Evolutionary conservation across 1,284 basidiomycete species (phyloP), one percentile per base, ranked within the genome.

Genomic region (Cutaneotrichosporon daszewskae): DNA sequence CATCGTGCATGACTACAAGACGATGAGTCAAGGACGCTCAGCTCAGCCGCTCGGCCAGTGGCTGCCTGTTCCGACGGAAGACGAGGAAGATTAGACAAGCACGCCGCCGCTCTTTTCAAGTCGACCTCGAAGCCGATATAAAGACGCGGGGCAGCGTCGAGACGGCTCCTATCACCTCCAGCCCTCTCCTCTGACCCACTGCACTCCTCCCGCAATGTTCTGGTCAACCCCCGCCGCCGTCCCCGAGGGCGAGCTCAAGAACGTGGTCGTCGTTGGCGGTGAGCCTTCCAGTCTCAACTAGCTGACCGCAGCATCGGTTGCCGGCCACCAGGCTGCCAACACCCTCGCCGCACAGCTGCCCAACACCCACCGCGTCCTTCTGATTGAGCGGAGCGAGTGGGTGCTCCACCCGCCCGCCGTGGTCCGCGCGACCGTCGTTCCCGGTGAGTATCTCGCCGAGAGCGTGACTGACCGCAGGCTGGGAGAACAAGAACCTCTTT

Each of bases 371-470:
- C 64, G 73, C 5, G 54, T 75, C 41, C 54, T 75, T 6, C 54
- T 75, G 5, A 65, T 75, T 48, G 74, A 75, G 42, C 61, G 67
- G 7, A 53, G 60, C 23, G 62, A 62, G 10, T 68, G 58, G 26
- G 57, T 60, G 1, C 71, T 63, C 46, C 72, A 64, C 59, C 55
- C 66, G 2, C 59, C 72, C 31, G 63, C 60, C 3, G 52, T 60
- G 10, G 60, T 74, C 11, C 58, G 74, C 37, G 72, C 68, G 3
- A 42, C 67, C 5, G 72, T 75, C 28, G 58, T 66, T 5, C 68
- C 72, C 27, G 71, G 71, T 58, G 32, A 48, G 63, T 57, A n/a
- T n/a, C 8, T n/a, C 14, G 28, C 16, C 28, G 13, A n/a, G 9
- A 31, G 28, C n/a, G n/a, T n/a, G n/a, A n/a, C 42, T 45, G 25